phyloP scores from a whole-genome alignment of 139 green algal genomes.

The Tetratostichococcus sp. region DNA sequence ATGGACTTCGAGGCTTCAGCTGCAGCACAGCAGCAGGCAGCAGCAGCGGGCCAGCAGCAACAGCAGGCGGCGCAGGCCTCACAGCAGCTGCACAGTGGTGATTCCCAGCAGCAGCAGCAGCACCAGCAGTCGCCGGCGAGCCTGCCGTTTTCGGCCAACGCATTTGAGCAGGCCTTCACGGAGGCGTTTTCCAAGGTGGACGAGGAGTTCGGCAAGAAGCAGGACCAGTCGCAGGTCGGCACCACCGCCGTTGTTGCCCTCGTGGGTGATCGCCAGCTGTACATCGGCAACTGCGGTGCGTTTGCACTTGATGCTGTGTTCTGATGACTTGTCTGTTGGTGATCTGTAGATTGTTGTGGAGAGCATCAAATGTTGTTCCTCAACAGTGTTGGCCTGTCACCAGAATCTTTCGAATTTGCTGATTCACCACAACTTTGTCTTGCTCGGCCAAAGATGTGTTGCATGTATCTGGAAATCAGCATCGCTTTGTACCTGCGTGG shows the following conservation, averaged over 20 bases:
- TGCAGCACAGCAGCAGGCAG: no score
- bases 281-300: constrained; percentile 65
- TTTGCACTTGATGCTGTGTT: neutral
- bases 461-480: no score
- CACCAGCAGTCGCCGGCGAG: neutral
- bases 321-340: neutral
- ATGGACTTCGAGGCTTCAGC: constrained; percentile 13
- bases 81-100: neutral
- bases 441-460: no score
- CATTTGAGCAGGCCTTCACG: constrained; percentile 47
- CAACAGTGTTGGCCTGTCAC: no score
- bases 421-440: no score
- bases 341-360: no score
- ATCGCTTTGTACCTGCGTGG: no score
- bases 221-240: constrained; percentile 21
- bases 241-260: constrained; percentile 63
- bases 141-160: neutral
- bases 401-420: no score
- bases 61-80: neutral
- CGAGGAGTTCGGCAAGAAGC: constrained; percentile 41
- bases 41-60: no score
- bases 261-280: constrained; percentile 42
- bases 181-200: constrained; percentile 54
- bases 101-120: neutral
- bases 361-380: no score